These are phyloP conservation scores for Paecilomyces sp. DNA, from an alignment of 2,329 filamentous ascomycete species.

Conservation along the genomic window DNA sequence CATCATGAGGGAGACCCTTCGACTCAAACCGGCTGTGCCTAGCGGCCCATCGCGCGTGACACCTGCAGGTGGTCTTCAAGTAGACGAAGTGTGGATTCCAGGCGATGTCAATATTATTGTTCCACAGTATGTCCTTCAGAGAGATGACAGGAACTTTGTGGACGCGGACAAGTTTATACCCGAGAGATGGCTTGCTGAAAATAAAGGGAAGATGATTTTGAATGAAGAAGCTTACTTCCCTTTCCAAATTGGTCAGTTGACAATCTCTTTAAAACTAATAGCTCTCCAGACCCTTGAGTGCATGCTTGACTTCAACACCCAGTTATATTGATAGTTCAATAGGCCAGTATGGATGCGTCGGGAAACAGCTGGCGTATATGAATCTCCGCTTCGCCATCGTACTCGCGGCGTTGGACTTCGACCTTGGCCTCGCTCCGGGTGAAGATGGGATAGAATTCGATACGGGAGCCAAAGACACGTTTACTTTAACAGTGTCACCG, in stretches of 20 bases:
- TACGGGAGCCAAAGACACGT: slow-evolving; percentile 5
- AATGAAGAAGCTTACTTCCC: slow-evolving; percentile 14
- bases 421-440: slow-evolving; percentile 7
- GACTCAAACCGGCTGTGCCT: slow-evolving; percentile 32
- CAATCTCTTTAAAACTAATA: neutral
- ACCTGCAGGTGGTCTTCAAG: slow-evolving; percentile 23
- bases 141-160: slow-evolving; percentile 4
- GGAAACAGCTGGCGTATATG: slow-evolving; percentile 16
- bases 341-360: slow-evolving; percentile 12
- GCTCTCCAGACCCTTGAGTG: neutral
- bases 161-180: slow-evolving; percentile 14
- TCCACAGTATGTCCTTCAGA: slow-evolving; percentile 14
- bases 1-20: slow-evolving; percentile 27
- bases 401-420: slow-evolving; percentile 4
- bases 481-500: slow-evolving; percentile 15
- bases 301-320: neutral
- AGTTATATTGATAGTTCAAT: neutral
- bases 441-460: slow-evolving; percentile 5
- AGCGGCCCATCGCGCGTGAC: slow-evolving; percentile 31
- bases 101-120: slow-evolving; percentile 17
- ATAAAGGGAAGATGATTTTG: slow-evolving; percentile 8
- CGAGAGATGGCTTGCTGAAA: slow-evolving; percentile 14
- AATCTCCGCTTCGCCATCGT: slow-evolving; percentile 14
- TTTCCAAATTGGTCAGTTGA: slow-evolving; percentile 11
- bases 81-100: slow-evolving; percentile 23